Conservation (phyloP, 2,329 filamentous ascomycete species). For the Thielaviopsis euricoi region DNA sequence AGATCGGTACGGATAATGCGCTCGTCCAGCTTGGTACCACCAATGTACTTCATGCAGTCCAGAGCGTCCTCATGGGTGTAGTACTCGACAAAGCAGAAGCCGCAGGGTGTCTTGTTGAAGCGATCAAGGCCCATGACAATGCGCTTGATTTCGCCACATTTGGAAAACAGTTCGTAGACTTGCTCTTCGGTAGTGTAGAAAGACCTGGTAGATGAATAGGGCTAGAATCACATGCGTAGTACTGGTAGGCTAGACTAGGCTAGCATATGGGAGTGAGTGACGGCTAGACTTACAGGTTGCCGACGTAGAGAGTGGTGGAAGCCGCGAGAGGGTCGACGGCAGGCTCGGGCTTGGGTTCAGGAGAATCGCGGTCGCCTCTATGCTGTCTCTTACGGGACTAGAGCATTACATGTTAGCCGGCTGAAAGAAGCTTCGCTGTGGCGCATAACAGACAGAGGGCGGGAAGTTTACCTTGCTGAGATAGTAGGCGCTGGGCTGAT, state of each 20-base stretch:
- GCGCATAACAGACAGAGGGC: constrained; percentile 1
- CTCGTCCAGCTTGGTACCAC: constrained; percentile 95
- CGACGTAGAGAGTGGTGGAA: constrained; percentile 91
- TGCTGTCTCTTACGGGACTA: constrained; percentile 28
- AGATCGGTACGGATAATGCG: constrained; percentile 89
- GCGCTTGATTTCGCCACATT: constrained; percentile 95
- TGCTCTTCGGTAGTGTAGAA: constrained; percentile 99
- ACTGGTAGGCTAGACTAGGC: too few relatives aligned
- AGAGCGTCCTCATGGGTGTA: constrained; percentile 94
- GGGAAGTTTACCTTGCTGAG: constrained; percentile 47
- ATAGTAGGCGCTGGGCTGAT: constrained; percentile 91
- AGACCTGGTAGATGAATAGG: constrained; percentile 37
- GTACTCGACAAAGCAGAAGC: constrained; percentile 99
- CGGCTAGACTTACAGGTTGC: constrained; percentile 53
- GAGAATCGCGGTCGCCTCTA: constrained; percentile 38
- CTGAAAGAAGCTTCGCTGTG: constrained; percentile 10
- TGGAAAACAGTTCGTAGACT: constrained; percentile 90
- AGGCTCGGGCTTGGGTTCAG: constrained; percentile 31
- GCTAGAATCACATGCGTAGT: background rate
- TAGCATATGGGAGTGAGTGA: too few relatives aligned
- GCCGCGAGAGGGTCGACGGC: constrained; percentile 56
- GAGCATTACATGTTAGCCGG: constrained; percentile 23
- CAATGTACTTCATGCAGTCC: constrained; percentile 97
- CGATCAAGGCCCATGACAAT: constrained; percentile 95
- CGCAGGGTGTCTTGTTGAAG: constrained; percentile 93